phyloP scores from a whole-genome alignment of 2,329 filamentous ascomycete genomes.

The Beauveria australis region DNA sequence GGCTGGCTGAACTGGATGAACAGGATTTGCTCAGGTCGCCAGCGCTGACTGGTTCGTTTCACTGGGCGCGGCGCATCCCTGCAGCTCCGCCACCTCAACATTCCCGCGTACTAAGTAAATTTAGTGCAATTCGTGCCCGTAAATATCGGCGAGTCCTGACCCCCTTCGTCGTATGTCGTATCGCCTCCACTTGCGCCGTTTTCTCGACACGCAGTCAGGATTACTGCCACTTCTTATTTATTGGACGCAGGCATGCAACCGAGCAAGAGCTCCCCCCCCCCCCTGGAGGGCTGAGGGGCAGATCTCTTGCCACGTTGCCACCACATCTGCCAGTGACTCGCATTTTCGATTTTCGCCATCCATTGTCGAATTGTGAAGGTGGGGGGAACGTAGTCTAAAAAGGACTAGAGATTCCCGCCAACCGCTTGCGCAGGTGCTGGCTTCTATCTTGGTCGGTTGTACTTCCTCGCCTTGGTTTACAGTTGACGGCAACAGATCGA shows the following conservation, averaged over 20 bases:
- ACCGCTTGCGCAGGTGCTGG: background rate
- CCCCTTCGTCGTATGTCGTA: slow-evolving; percentile 5
- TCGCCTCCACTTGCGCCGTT: slow-evolving; percentile 6
- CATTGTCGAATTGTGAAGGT: background rate
- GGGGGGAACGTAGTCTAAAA: background rate
- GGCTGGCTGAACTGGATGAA: background rate
- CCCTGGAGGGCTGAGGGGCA: background rate
- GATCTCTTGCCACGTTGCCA: background rate
- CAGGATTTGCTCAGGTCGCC: background rate
- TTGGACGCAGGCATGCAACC: background rate
- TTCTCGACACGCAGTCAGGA: background rate
- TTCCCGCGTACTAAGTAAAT: background rate
- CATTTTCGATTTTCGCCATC: background rate
- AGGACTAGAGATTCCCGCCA: background rate
- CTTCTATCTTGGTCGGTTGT: background rate
- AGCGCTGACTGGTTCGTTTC: background rate
- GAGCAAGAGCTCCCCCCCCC: background rate
- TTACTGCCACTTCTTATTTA: background rate
- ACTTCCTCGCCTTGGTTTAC: background rate
- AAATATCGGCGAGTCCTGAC: background rate
- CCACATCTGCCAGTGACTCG: background rate
- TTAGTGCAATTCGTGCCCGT: background rate
- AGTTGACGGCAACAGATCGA: background rate
- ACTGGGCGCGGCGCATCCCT: background rate
- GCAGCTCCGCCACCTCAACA: background rate